Conservation (phyloP, 768 basidiomycete genomes). For the Clitopilus hobsonii region DNA sequence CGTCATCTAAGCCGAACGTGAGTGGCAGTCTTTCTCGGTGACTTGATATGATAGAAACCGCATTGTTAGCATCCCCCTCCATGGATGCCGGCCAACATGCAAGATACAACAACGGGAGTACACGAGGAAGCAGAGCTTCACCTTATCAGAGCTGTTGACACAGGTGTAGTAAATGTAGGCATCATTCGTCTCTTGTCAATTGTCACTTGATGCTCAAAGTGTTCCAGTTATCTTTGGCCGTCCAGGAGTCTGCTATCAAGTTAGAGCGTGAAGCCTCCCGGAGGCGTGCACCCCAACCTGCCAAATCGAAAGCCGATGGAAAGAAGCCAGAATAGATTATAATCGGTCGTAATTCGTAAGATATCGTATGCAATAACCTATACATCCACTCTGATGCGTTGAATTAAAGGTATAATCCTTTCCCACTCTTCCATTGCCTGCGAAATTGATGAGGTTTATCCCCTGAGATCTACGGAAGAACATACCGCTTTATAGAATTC, state of each 20-base stretch:
- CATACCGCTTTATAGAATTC: conserved; percentile 85
- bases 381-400: conserved; percentile 91
- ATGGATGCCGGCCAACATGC: conserved; percentile 72
- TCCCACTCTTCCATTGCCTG: conserved; percentile 98
- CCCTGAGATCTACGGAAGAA: conserved; percentile 5
- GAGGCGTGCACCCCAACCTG: not conserved
- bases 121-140: conserved; percentile 68
- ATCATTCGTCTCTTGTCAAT: too few relatives aligned
- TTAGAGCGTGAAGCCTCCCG: conserved; percentile 30
- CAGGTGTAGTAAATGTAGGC: conserved; percentile 75
- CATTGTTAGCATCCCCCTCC: conserved; percentile 60
- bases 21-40: conserved; percentile 17
- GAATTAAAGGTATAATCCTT: conserved; percentile 86
- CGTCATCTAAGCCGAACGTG: conserved; percentile 44
- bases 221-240: conserved; percentile 62
- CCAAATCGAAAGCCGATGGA: not conserved
- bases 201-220: too few relatives aligned
- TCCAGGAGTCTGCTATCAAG: conserved; percentile 79
- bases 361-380: conserved; percentile 29
- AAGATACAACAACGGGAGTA: conserved; percentile 64
- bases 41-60: not conserved
- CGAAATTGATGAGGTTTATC: conserved; percentile 1
- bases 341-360: not conserved
- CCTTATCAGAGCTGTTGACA: conserved; percentile 76
- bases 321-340: not conserved